Evolutionary conservation across 225 moss, liverwort and hornwort species (phyloP).

Genomic region (Ulota crispa): DNA sequence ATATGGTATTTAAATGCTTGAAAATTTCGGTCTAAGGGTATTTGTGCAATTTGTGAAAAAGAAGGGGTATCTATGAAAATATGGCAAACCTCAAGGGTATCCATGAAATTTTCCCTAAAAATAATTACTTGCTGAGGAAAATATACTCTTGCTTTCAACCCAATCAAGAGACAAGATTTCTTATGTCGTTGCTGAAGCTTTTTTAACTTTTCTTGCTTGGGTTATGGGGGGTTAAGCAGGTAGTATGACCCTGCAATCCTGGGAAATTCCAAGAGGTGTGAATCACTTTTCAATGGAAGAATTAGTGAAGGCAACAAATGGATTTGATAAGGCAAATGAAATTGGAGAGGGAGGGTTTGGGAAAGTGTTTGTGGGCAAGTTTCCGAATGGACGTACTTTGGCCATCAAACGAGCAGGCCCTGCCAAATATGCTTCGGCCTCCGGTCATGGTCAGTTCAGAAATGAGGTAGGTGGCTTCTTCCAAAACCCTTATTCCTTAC

Average conservation of each 20-base stretch:
- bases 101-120: too few species aligned
- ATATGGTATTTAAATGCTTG: too few species aligned
- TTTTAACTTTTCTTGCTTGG: too few species aligned
- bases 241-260: background rate
- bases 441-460: slow-evolving; percentile 34
- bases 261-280: slow-evolving; percentile 48
- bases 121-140: too few species aligned
- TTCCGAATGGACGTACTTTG: slow-evolving; percentile 37
- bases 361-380: slow-evolving; percentile 46
- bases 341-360: slow-evolving; percentile 55
- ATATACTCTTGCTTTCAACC: too few species aligned
- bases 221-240: slow-evolving; percentile 13
- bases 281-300: slow-evolving; percentile 45
- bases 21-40: too few species aligned
- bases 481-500: too few species aligned
- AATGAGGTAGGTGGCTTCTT: slow-evolving; percentile 27
- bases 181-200: background rate
- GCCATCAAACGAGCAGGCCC: slow-evolving; percentile 51
- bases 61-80: too few species aligned
- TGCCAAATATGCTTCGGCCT: slow-evolving; percentile 13
- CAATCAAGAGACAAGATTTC: too few species aligned
- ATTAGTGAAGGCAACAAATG: slow-evolving; percentile 40
- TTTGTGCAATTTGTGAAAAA: too few species aligned
- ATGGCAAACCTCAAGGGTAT: too few species aligned
- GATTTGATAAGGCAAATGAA: slow-evolving; percentile 35